Conservation (phyloP, 2,329 filamentous ascomycete species). For the Clarireedia sp. region DNA sequence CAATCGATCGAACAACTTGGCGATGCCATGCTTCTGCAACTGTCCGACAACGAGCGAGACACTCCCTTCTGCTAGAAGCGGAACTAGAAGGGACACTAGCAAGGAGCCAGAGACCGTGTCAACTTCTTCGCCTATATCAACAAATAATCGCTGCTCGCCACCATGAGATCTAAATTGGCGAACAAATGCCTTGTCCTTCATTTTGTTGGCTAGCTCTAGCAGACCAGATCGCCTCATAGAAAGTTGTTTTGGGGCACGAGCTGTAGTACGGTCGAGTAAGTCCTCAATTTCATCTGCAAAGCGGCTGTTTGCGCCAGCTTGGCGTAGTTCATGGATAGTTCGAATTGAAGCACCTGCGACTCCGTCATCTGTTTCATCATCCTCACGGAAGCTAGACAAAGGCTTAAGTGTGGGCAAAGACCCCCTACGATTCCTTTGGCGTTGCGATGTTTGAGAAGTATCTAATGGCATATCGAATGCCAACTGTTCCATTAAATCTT, state of each 20-base stretch:
- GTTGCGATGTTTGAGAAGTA: constrained; percentile 11
- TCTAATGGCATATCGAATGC: constrained; percentile 24
- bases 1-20: constrained; percentile 47
- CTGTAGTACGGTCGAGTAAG: constrained; percentile 51
- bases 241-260: constrained; percentile 37
- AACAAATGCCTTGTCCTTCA: constrained; percentile 55
- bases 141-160: constrained; percentile 60
- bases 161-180: constrained; percentile 67
- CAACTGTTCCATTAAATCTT: constrained; percentile 26
- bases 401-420: constrained; percentile 23
- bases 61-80: constrained; percentile 52
- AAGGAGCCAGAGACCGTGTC: constrained; percentile 57
- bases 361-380: constrained; percentile 24
- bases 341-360: constrained; percentile 38
- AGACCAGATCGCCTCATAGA: constrained; percentile 51
- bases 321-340: constrained; percentile 57
- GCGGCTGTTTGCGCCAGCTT: constrained; percentile 58
- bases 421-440: constrained; percentile 20
- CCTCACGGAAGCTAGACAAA: constrained; percentile 25
- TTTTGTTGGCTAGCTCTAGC: constrained; percentile 50
- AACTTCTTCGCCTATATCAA: constrained; percentile 48
- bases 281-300: constrained; percentile 60
- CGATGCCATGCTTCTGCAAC: constrained; percentile 46
- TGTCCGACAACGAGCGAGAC: constrained; percentile 52
- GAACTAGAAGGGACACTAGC: constrained; percentile 54